phyloP scores from a whole-genome alignment of 2,329 filamentous ascomycete species.

The Cercospora nicotianae region DNA sequence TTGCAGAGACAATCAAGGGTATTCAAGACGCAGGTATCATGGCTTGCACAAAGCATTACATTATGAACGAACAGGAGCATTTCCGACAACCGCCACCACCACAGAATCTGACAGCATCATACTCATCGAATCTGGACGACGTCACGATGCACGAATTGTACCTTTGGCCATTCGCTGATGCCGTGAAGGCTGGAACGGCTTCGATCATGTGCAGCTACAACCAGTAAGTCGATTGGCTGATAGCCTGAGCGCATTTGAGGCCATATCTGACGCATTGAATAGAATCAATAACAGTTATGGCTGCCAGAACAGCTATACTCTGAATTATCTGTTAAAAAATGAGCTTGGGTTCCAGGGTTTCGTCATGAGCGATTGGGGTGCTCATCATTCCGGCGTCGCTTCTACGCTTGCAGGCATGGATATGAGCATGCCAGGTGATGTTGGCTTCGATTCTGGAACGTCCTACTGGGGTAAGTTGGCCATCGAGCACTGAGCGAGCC shows the following conservation, averaged over 20 bases:
- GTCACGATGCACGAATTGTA: slow-evolving; percentile 53
- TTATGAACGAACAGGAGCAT: slow-evolving; percentile 69
- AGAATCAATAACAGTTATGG: slow-evolving; percentile 53
- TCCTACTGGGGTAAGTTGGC: slow-evolving; percentile 24
- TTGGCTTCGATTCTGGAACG: slow-evolving; percentile 34
- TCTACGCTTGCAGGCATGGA: slow-evolving; percentile 67
- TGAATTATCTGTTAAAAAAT: slow-evolving; percentile 65
- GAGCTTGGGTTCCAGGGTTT: slow-evolving; percentile 50
- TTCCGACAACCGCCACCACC: slow-evolving; percentile 49
- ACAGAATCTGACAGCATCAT: slow-evolving; percentile 11
- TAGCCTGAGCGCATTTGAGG: background rate
- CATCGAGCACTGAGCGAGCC: no score
- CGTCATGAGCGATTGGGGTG: slow-evolving; percentile 62
- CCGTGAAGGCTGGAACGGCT: slow-evolving; percentile 51
- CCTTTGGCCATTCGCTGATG: slow-evolving; percentile 51
- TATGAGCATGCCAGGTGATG: slow-evolving; percentile 82
- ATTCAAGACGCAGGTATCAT: slow-evolving; percentile 65
- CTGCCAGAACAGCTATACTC: slow-evolving; percentile 62
- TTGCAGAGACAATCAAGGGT: slow-evolving; percentile 71
- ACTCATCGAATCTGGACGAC: slow-evolving; percentile 62
- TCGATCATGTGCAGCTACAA: slow-evolving; percentile 61
- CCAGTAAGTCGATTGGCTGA: slow-evolving; percentile 15
- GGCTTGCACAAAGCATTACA: slow-evolving; percentile 74
- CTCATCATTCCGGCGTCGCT: slow-evolving; percentile 68
- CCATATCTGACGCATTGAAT: background rate